Percentiles rank a stretch among this genome's conserved stretches.
These are phyloP conservation scores for Verruconis gallopava DNA, from an alignment of 2,329 filamentous ascomycete species.

Conservation along the genomic window DNA sequence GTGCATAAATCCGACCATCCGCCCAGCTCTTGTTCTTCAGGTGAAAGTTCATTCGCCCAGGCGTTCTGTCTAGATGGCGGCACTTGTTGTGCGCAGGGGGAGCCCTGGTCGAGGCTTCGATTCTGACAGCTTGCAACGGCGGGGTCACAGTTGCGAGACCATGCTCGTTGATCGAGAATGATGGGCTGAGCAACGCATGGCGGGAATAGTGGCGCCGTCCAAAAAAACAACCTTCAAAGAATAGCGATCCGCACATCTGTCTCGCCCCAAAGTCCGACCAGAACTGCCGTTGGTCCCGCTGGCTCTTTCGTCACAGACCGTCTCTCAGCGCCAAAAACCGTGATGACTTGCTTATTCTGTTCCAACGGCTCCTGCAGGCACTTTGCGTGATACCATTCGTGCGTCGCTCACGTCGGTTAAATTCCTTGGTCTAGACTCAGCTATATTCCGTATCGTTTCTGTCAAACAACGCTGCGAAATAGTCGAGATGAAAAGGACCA, in stretches of 20 bases:
- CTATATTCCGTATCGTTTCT: no score
- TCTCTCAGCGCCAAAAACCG: no score
- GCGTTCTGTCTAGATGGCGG: neutral
- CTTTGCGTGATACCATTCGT: no score
- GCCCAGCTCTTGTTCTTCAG: constrained; percentile 1
- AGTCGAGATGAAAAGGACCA: no score
- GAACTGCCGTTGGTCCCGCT: no score
- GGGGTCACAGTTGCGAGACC: neutral
- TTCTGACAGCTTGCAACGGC: constrained; percentile 3
- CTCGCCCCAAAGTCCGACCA: no score
- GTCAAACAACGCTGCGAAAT: no score
- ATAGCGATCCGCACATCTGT: neutral
- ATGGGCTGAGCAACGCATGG: neutral
- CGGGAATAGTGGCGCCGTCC: neutral
- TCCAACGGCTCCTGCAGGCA: no score
- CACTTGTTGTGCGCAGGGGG: constrained; percentile 2
- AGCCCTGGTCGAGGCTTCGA: constrained; percentile 5
- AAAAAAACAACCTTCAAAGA: neutral
- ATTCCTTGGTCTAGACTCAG: no score
- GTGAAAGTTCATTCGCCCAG: constrained; percentile 5
- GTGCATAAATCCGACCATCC: neutral
- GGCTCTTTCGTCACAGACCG: no score
- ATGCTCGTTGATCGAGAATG: neutral
- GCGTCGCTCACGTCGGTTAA: no score
- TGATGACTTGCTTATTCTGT: no score